A percentile compares a stretch with the other conserved stretches of the same genome.
phyloP scores from a whole-genome alignment of 164 flowering plant genomes.

The Magnolia changhungtana region DNA sequence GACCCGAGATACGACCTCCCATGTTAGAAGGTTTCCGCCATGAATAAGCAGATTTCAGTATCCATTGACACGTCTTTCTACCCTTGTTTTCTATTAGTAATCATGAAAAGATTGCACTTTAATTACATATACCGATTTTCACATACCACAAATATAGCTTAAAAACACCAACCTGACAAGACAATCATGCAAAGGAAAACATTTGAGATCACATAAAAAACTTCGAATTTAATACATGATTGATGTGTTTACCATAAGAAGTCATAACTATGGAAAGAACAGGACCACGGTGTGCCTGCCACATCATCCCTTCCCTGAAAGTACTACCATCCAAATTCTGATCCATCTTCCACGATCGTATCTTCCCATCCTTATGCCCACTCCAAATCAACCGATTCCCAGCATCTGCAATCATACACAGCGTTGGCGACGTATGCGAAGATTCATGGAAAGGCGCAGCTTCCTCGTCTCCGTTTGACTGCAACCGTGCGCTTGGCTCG shows the following conservation, averaged over 20 bases:
- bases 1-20: neutral
- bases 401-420: conserved; percentile 58
- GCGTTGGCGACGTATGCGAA: conserved; percentile 46
- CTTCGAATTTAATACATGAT: neutral
- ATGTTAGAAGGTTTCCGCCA: neutral
- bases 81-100: too few relatives aligned
- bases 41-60: neutral
- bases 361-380: conserved; percentile 95
- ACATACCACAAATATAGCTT: neutral
- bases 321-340: conserved; percentile 31
- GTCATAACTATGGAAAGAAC: conserved; percentile 68
- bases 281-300: conserved; percentile 86
- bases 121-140: neutral
- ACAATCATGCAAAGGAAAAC: neutral
- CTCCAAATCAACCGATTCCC: conserved; percentile 77
- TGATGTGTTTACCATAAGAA: conserved; percentile 54
- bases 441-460: conserved; percentile 80
- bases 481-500: conserved; percentile 26
- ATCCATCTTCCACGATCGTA: conserved; percentile 91
- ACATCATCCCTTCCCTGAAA: conserved; percentile 67
- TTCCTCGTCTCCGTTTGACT: conserved; percentile 68
- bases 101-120: too few relatives aligned
- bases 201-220: neutral
- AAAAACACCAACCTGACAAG: neutral
- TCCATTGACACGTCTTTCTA: neutral